Conservation (phyloP, 768 basidiomycete species). For the Omphalotus guepiniiformis region DNA sequence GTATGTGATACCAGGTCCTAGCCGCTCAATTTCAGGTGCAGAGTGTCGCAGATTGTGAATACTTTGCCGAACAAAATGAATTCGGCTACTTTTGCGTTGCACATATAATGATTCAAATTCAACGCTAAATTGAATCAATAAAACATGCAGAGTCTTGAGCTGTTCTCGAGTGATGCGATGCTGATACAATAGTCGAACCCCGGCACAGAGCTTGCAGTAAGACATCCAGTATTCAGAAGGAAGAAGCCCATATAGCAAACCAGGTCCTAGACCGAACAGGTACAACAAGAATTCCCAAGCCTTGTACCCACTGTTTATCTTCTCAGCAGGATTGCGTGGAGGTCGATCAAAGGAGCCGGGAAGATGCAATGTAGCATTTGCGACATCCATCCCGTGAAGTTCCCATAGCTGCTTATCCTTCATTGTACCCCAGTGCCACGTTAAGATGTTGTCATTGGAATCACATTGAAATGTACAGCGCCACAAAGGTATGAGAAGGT, state of each 20-base stretch:
- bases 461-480: slow-evolving; percentile 15
- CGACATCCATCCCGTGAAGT: slow-evolving; percentile 22
- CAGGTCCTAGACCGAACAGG: slow-evolving; percentile 10
- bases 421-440: slow-evolving; percentile 18
- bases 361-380: slow-evolving; percentile 12
- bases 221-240: background rate
- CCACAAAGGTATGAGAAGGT: slow-evolving; percentile 23
- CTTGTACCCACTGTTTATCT: slow-evolving; percentile 22
- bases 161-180: background rate
- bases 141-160: background rate
- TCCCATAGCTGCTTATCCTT: slow-evolving; percentile 15
- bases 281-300: slow-evolving; percentile 13
- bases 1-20: slow-evolving; percentile 13
- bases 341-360: slow-evolving; percentile 28
- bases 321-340: slow-evolving; percentile 28
- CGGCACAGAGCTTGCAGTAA: slow-evolving; percentile 10
- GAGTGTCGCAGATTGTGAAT: background rate
- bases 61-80: background rate
- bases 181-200: background rate
- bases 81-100: background rate
- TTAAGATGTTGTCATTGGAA: background rate
- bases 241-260: slow-evolving; percentile 7
- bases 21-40: slow-evolving; percentile 6
- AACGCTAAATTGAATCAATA: background rate
- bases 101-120: background rate